These are phyloP conservation scores for Carallia pectinifolia DNA, from an alignment of 345 rosid genomes.

Conservation along the genomic window DNA sequence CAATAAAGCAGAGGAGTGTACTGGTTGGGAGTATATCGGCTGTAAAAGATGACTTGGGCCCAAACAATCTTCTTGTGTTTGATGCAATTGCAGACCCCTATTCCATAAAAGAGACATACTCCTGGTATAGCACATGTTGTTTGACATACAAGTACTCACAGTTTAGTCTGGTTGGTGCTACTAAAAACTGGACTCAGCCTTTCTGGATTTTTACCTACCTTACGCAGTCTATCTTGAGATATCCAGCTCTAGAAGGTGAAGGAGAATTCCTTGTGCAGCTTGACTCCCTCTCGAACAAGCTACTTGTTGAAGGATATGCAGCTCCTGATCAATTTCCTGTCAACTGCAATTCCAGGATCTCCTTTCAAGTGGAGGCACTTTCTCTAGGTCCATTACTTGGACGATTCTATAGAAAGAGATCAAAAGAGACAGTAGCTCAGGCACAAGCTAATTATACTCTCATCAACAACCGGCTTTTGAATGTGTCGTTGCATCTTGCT, in stretches of 20 bases:
- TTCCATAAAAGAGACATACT: not conserved
- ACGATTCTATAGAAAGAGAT: not conserved
- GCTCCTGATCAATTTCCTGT: not conserved
- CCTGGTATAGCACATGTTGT: not conserved
- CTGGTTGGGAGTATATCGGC: slow-evolving; percentile 7
- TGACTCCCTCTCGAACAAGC: slow-evolving; percentile 5
- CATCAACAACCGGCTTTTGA: not conserved
- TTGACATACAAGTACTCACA: slow-evolving; percentile 9
- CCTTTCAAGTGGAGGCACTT: slow-evolving; percentile 3
- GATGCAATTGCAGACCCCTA: not conserved
- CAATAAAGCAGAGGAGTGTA: slow-evolving; percentile 11
- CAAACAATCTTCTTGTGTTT: slow-evolving; percentile 3
- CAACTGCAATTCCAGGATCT: not conserved
- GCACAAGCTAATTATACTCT: not conserved
- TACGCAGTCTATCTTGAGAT: not conserved
- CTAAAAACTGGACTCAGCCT: not conserved
- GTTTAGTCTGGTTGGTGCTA: not conserved
- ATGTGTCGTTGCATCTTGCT: not conserved
- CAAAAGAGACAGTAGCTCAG: not conserved
- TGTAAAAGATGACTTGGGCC: not conserved
- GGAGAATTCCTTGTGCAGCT: not conserved
- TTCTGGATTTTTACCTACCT: not conserved
- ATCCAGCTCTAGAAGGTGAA: not conserved
- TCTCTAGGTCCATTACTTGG: slow-evolving; percentile 17
- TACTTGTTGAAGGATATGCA: slow-evolving; percentile 1